These are phyloP conservation scores for Ananas comosus DNA, from an alignment of 176 grass and related monocot genomes.

Conservation along the genomic window DNA sequence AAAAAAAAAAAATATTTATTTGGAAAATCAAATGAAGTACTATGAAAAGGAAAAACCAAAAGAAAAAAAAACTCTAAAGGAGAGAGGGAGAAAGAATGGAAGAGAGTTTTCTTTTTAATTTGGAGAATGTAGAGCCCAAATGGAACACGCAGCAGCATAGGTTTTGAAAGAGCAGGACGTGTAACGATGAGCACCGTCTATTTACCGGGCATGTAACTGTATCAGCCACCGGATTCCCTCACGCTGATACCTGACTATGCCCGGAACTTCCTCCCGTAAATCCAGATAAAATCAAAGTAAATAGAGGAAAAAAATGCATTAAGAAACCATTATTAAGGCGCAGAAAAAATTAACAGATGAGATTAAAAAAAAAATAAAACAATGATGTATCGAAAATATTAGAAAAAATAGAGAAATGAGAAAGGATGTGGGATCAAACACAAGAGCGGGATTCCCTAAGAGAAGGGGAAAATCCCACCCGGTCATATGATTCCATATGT, in stretches of 20 bases:
- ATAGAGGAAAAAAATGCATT: neutral
- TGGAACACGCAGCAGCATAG: neutral
- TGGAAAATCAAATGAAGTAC: too few relatives aligned
- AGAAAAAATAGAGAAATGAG: neutral
- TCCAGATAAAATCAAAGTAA: too few relatives aligned
- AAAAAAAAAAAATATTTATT: too few relatives aligned
- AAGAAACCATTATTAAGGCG: too few relatives aligned
- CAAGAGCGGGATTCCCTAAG: neutral
- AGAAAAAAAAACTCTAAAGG: too few relatives aligned
- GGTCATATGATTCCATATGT: neutral
- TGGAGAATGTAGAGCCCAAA: neutral
- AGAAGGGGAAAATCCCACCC: neutral
- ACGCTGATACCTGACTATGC: neutral
- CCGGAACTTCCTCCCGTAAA: neutral
- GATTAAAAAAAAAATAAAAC: neutral
- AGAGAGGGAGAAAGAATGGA: too few relatives aligned
- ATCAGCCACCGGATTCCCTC: neutral
- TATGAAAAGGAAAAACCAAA: too few relatives aligned
- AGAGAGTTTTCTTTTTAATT: too few relatives aligned
- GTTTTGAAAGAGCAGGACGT: neutral
- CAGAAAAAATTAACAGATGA: neutral
- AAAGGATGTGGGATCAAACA: neutral
- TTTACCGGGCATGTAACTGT: neutral
- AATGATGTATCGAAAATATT: neutral
- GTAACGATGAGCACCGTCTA: constrained; percentile 5